Conservation (phyloP, 805 yeast species). For the Monosporozyma unispora region DNA sequence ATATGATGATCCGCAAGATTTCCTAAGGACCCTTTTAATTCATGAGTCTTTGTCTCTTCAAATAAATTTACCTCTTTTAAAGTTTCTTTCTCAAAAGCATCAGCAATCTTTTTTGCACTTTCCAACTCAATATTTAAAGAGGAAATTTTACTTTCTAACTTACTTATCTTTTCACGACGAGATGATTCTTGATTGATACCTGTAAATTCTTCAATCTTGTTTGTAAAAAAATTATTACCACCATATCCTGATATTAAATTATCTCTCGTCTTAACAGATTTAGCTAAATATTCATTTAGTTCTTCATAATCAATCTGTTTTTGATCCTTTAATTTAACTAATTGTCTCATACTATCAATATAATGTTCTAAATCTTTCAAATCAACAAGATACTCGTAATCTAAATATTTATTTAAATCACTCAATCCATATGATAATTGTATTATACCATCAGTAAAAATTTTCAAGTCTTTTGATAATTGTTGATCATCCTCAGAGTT, state of each 20-base stretch:
- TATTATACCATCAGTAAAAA: slow-evolving; percentile 41
- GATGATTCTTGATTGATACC: slow-evolving; percentile 54
- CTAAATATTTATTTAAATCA: slow-evolving; percentile 45
- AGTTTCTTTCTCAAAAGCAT: slow-evolving; percentile 48
- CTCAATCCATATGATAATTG: slow-evolving; percentile 36
- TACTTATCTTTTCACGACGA: slow-evolving; percentile 42
- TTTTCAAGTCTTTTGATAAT: slow-evolving; percentile 30
- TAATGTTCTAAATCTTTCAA: slow-evolving; percentile 84
- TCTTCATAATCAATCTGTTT: slow-evolving; percentile 88
- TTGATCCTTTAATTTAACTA: slow-evolving; percentile 79
- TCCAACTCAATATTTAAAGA: slow-evolving; percentile 43
- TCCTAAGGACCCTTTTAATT: slow-evolving; percentile 61
- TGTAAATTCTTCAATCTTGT: slow-evolving; percentile 51
- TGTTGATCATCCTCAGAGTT: neutral
- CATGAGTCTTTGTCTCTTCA: slow-evolving; percentile 71
- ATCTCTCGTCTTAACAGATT: slow-evolving; percentile 60
- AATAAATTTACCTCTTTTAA: slow-evolving; percentile 54
- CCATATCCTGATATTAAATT: slow-evolving; percentile 43
- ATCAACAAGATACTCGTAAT: slow-evolving; percentile 72
- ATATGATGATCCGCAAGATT: slow-evolving; percentile 72
- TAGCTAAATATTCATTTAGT: slow-evolving; percentile 64
- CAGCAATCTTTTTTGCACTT: slow-evolving; percentile 41
- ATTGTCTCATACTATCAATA: slow-evolving; percentile 49
- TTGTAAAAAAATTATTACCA: slow-evolving; percentile 43
- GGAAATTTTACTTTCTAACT: slow-evolving; percentile 41